phyloP scores from a whole-genome alignment of 768 basidiomycete species.

The Chalciporus sphaerocephalus region DNA sequence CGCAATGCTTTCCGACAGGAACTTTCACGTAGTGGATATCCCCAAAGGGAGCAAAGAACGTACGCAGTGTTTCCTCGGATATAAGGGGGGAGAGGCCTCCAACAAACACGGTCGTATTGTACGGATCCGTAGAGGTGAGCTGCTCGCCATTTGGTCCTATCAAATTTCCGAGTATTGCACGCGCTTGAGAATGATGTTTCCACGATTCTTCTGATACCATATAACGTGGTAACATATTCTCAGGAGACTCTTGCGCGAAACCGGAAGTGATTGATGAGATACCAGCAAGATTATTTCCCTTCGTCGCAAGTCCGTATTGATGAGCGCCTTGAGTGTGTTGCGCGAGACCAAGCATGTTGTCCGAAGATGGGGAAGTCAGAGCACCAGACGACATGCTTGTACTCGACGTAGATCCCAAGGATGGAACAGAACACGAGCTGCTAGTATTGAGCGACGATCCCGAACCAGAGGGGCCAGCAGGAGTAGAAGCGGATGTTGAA shows the following conservation, averaged over 20 bases:
- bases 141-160: constrained; percentile 86
- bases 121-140: constrained; percentile 86
- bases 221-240: constrained; percentile 47
- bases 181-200: constrained; percentile 81
- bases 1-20: constrained; percentile 93
- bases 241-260: constrained; percentile 43
- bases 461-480: constrained; percentile 40
- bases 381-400: constrained; percentile 49
- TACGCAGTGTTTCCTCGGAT: constrained; percentile 85
- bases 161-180: constrained; percentile 75
- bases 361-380: constrained; percentile 45
- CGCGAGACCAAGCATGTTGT: constrained; percentile 50
- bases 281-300: constrained; percentile 21
- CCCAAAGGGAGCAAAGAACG: constrained; percentile 89
- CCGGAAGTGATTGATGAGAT: constrained; percentile 29
- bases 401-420: constrained; percentile 45
- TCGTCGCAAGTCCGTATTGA: constrained; percentile 40
- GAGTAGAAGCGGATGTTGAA: constrained; percentile 29
- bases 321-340: constrained; percentile 47
- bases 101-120: constrained; percentile 94
- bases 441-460: constrained; percentile 43
- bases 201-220: constrained; percentile 69
- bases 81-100: constrained; percentile 87
- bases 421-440: constrained; percentile 48
- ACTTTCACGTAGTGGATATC: constrained; percentile 96